Evolutionary conservation across 805 yeast species (phyloP).

Genomic region (Teunomyces stri): DNA sequence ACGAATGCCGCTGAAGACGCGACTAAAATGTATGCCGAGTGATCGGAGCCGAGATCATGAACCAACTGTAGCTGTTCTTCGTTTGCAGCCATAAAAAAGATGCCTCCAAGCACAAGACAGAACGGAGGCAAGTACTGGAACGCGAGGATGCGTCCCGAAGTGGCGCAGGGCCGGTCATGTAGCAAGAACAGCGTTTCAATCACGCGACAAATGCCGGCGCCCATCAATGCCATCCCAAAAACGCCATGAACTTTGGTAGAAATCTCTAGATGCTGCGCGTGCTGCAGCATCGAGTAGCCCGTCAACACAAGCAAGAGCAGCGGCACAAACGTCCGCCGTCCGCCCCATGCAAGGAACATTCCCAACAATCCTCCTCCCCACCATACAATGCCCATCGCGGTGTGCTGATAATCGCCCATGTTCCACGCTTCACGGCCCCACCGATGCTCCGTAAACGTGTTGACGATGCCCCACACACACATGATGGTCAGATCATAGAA

Average conservation of each 20-base stretch:
- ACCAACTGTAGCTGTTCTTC: constrained; percentile 82
- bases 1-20: constrained; percentile 72
- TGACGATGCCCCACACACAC: constrained; percentile 88
- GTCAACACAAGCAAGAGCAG: constrained; percentile 80
- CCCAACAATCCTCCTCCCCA: constrained; percentile 94
- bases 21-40: constrained; percentile 75
- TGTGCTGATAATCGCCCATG: constrained; percentile 93
- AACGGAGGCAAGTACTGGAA: constrained; percentile 90
- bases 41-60: constrained; percentile 74
- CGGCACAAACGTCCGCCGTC: constrained; percentile 72
- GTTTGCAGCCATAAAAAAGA: constrained; percentile 86
- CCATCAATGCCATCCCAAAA: constrained; percentile 79
- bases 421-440: constrained; percentile 91
- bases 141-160: constrained; percentile 48
- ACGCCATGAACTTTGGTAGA: constrained; percentile 86
- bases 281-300: constrained; percentile 94
- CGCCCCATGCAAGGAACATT: constrained; percentile 60
- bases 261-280: constrained; percentile 68
- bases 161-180: constrained; percentile 50
- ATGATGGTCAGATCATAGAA: constrained; percentile 78
- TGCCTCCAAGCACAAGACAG: constrained; percentile 73
- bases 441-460: constrained; percentile 94
- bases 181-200: constrained; percentile 79
- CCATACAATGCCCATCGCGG: constrained; percentile 95
- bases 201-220: constrained; percentile 73